These are phyloP conservation scores for Lablab purpureus DNA, from an alignment of 306 rosid genomes.

Conservation along the genomic window DNA sequence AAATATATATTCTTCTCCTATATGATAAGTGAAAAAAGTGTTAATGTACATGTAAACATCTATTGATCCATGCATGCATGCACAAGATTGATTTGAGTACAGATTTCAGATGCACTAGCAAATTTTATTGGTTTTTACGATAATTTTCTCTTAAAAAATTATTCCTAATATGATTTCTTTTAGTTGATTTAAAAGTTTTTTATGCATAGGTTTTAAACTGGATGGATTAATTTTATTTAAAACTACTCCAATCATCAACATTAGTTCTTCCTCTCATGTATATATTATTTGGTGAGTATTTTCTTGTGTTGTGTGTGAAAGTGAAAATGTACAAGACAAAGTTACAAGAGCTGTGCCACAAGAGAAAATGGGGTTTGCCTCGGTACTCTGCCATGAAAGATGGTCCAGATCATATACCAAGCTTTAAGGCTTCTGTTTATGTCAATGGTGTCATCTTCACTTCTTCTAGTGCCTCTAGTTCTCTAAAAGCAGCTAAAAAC, in stretches of 20 bases:
- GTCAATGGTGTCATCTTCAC: conserved; percentile 60
- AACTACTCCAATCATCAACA: not conserved
- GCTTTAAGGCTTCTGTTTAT: conserved; percentile 60
- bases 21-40: too few species aligned
- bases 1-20: too few species aligned
- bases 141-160: too few species aligned
- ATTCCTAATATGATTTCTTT: not conserved
- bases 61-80: too few species aligned
- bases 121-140: too few species aligned
- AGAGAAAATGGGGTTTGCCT: conserved; percentile 60
- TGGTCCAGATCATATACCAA: conserved; percentile 67
- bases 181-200: too few species aligned
- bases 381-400: conserved; percentile 54
- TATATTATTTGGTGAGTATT: not conserved
- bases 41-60: too few species aligned
- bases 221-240: not conserved
- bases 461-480: conserved; percentile 43
- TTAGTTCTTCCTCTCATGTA: not conserved
- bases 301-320: not conserved
- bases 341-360: conserved; percentile 75
- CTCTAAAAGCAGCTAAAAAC: conserved; percentile 72
- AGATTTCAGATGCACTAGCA: too few species aligned
- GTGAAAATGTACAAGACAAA: conserved; percentile 64
- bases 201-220: not conserved
- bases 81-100: too few species aligned